Evolutionary conservation across 768 basidiomycete species (phyloP).

Genomic region (Trametes cingulata): DNA sequence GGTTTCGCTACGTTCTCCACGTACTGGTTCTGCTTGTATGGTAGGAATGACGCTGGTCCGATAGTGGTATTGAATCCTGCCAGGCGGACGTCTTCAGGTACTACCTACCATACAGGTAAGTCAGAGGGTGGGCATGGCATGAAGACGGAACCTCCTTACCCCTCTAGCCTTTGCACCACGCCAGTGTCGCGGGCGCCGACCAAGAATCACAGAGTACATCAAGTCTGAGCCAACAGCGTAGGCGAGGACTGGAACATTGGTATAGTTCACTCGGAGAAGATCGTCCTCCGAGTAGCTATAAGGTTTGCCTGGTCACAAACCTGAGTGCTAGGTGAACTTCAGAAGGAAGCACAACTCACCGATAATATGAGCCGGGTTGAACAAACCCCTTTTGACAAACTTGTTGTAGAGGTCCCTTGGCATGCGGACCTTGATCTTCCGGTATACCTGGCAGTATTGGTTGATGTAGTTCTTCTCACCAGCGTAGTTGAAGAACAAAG

Average conservation of each 20-base stretch:
- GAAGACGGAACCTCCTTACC: background rate
- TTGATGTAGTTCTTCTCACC: background rate
- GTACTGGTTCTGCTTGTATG: background rate
- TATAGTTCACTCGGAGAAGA: background rate
- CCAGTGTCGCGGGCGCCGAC: background rate
- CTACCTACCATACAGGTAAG: background rate
- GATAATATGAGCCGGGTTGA: background rate
- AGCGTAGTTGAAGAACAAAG: background rate
- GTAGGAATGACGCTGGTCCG: background rate
- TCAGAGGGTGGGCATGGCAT: background rate
- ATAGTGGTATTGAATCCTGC: background rate
- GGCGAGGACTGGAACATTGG: background rate
- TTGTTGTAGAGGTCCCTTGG: background rate
- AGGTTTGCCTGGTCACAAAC: background rate
- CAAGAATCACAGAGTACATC: background rate
- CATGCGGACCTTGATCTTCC: background rate
- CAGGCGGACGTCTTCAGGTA: background rate
- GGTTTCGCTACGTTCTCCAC: too few relatives aligned
- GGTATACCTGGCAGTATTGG: background rate
- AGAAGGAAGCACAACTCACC: background rate
- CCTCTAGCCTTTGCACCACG: background rate
- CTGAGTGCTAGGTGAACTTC: background rate
- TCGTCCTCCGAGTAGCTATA: background rate
- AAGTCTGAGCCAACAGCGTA: background rate
- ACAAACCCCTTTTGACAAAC: background rate